Conservation (phyloP, 2,329 filamentous ascomycete genomes). For the Magnaporthales sp. region DNA sequence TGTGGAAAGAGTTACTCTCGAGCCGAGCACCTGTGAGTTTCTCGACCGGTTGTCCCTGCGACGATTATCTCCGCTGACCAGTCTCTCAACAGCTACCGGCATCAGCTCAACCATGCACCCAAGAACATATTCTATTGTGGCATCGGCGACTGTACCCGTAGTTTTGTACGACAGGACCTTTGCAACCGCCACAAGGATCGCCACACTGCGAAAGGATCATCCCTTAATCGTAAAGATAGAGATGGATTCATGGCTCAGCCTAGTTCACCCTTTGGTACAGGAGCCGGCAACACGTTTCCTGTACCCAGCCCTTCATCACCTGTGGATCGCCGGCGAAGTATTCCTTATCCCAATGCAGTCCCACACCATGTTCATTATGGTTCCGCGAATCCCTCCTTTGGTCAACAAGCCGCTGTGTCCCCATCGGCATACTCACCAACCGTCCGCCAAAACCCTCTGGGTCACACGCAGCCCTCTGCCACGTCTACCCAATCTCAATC, state of each 20-base stretch:
- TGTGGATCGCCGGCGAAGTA: slow-evolving; percentile 34
- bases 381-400: background rate
- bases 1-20: slow-evolving; percentile 96
- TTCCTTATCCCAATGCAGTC: slow-evolving; percentile 27
- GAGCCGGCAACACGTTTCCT: slow-evolving; percentile 20
- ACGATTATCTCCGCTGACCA: background rate
- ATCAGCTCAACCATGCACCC: slow-evolving; percentile 91
- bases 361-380: slow-evolving; percentile 8
- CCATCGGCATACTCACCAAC: slow-evolving; percentile 9
- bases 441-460: background rate
- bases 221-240: slow-evolving; percentile 68
- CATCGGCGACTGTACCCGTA: slow-evolving; percentile 80
- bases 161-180: slow-evolving; percentile 89
- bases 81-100: slow-evolving; percentile 52
- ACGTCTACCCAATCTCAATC: slow-evolving; percentile 20
- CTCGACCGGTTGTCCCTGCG: slow-evolving; percentile 5
- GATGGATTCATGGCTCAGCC: slow-evolving; percentile 50
- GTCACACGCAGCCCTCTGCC: slow-evolving; percentile 32
- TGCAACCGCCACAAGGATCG: slow-evolving; percentile 78
- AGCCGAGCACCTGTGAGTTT: slow-evolving; percentile 80
- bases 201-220: slow-evolving; percentile 70
- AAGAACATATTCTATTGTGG: slow-evolving; percentile 94
- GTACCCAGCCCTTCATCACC: slow-evolving; percentile 36
- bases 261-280: background rate
- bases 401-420: slow-evolving; percentile 18